These are phyloP conservation scores for Mycena alexandri DNA, from an alignment of 768 basidiomycete species.

Conservation along the genomic window DNA sequence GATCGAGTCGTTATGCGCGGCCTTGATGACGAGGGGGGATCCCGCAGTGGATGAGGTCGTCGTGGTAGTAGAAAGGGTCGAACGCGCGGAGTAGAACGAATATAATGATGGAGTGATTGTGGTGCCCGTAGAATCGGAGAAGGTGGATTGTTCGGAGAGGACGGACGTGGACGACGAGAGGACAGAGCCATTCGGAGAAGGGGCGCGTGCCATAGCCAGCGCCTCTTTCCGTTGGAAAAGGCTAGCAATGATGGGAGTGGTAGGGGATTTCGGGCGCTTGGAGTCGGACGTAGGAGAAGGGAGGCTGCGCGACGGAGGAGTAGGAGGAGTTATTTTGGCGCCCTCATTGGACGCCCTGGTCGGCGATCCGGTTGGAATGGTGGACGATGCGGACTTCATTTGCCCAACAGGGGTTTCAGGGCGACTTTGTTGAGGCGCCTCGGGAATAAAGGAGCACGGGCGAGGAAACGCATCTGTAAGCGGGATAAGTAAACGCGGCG, in stretches of 20 bases:
- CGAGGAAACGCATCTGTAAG: constrained; percentile 57
- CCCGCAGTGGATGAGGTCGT: background rate
- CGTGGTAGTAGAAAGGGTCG: constrained; percentile 47
- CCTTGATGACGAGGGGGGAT: constrained; percentile 69
- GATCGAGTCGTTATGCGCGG: constrained; percentile 69
- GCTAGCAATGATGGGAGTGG: constrained; percentile 12
- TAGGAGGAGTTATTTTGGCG: constrained; percentile 10
- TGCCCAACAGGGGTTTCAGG: constrained; percentile 17
- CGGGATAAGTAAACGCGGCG: constrained; percentile 8
- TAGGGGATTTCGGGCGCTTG: constrained; percentile 25
- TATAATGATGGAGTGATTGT: constrained; percentile 51
- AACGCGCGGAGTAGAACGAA: constrained; percentile 35
- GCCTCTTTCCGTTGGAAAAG: constrained; percentile 27
- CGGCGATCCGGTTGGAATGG: constrained; percentile 1
- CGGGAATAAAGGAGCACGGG: constrained; percentile 52
- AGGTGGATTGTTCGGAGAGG: constrained; percentile 32
- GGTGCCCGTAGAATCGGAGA: constrained; percentile 39
- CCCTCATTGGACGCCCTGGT: constrained; percentile 2
- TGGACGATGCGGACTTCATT: background rate
- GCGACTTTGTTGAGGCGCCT: constrained; percentile 38
- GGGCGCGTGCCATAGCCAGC: constrained; percentile 24
- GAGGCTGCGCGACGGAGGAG: constrained; percentile 4
- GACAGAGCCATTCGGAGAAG: constrained; percentile 32
- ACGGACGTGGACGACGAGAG: constrained; percentile 21
- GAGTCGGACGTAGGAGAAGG: constrained; percentile 31